A percentile compares a stretch with the other conserved stretches of the same genome.
Evolutionary conservation across 768 basidiomycete species (phyloP).

Genomic region (Leccinum fibrillosum): DNA sequence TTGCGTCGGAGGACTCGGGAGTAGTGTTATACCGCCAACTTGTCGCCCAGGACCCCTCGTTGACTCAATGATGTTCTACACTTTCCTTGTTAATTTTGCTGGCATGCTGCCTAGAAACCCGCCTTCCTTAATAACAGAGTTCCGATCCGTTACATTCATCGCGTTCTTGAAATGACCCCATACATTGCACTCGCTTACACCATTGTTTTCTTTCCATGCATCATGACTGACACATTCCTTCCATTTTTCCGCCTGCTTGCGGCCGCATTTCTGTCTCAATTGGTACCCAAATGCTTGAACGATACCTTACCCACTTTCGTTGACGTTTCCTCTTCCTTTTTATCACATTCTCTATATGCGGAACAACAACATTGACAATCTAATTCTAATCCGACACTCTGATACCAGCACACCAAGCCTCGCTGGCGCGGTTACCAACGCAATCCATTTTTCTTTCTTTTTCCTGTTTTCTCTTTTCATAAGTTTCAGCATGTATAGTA

Average conservation of each 20-base stretch:
- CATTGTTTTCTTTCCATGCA: conserved; percentile 23
- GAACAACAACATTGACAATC: conserved; percentile 32
- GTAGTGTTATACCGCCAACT: conserved; percentile 83
- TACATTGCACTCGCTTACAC: conserved; percentile 27
- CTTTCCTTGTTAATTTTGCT: conserved; percentile 3
- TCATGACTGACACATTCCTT: conserved; percentile 32
- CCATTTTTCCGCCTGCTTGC: conserved; percentile 19
- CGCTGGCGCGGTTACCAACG: conserved; percentile 22
- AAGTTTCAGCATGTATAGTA: conserved; percentile 21
- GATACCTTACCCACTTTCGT: conserved; percentile 36
- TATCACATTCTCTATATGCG: conserved; percentile 37
- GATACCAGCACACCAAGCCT: conserved; percentile 22
- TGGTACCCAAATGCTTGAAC: conserved; percentile 30
- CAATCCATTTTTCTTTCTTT: neutral
- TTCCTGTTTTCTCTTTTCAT: neutral
- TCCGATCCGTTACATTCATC: conserved; percentile 16
- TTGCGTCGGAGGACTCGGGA: conserved; percentile 70
- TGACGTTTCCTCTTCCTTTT: conserved; percentile 20
- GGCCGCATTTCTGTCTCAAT: conserved; percentile 18
- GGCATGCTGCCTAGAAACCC: conserved; percentile 17
- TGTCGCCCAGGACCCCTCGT: conserved; percentile 69
- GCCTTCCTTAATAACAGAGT: conserved; percentile 20
- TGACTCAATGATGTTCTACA: conserved; percentile 39
- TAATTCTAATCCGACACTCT: conserved; percentile 24
- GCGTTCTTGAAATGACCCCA: conserved; percentile 22